Conservation (phyloP, 805 yeast genomes). For the Saccharomycopsis fibuligera region DNA sequence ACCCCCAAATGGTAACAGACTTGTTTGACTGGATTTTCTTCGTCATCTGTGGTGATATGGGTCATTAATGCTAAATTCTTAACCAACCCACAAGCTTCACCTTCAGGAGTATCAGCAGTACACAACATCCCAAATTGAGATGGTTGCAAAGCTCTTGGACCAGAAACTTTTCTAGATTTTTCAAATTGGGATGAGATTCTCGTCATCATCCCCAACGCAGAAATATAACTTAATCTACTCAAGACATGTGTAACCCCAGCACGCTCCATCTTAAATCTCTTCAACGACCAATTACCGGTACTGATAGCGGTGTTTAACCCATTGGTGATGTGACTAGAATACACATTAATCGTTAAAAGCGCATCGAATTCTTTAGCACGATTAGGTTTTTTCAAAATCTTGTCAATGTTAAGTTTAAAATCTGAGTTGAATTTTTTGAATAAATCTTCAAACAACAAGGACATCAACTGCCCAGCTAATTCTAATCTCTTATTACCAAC, state of each 20-base stretch:
- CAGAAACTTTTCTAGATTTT: conserved; percentile 94
- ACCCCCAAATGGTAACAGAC: conserved; percentile 82
- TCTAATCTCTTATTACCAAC: conserved; percentile 97
- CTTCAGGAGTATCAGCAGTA: conserved; percentile 98
- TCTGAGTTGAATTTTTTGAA: conserved; percentile 94
- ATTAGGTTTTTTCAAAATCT: conserved; percentile 87
- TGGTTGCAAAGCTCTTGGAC: conserved; percentile 98
- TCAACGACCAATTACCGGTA: conserved; percentile 98
- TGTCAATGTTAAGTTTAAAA: conserved; percentile 90
- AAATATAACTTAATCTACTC: conserved; percentile 83
- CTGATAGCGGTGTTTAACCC: conserved; percentile 96
- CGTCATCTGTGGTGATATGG: conserved; percentile 97
- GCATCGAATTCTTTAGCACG: conserved; percentile 96
- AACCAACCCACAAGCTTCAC: conserved; percentile 99
- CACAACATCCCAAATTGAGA: conserved; percentile 99
- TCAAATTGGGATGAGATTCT: conserved; percentile 98
- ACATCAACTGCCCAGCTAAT: conserved; percentile 95
- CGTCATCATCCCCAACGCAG: conserved; percentile 99
- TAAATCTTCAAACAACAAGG: conserved; percentile 90
- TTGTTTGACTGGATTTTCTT: conserved; percentile 78
- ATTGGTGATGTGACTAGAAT: conserved; percentile 86
- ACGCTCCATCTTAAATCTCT: conserved; percentile 98
- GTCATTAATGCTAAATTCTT: conserved; percentile 97
- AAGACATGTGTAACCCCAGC: conserved; percentile 98
- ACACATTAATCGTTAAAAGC: conserved; percentile 77